Percentiles rank a stretch among this genome's conserved stretches.
Evolutionary conservation across 805 yeast genomes (phyloP).

Genomic region (Kurtzmaniella fragi): DNA sequence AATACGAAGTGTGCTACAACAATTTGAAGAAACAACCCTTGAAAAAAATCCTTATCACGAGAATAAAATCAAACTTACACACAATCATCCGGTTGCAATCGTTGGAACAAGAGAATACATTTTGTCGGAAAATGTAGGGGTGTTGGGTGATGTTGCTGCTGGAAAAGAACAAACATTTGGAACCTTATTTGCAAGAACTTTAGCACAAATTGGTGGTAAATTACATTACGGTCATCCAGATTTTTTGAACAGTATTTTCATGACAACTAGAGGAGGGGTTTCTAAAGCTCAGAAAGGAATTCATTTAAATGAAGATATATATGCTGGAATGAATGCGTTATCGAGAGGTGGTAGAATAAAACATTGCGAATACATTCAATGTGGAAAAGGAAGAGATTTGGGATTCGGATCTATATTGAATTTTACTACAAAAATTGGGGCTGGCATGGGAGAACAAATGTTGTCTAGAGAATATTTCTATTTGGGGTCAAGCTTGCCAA

Average conservation of each 20-base stretch:
- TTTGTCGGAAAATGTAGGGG: conserved; percentile 82
- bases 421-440: conserved; percentile 85
- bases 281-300: conserved; percentile 84
- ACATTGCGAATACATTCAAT: conserved; percentile 83
- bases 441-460: conserved; percentile 92
- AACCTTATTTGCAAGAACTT: conserved; percentile 76
- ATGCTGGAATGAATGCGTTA: conserved; percentile 82
- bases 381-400: conserved; percentile 88
- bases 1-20: conserved; percentile 76
- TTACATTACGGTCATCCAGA: conserved; percentile 89
- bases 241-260: conserved; percentile 67
- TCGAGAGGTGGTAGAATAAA: conserved; percentile 84
- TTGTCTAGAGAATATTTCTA: conserved; percentile 79
- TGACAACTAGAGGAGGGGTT: conserved; percentile 86
- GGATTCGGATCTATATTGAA: conserved; percentile 84
- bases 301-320: conserved; percentile 83
- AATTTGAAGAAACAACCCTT: conserved; percentile 71
- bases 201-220: conserved; percentile 81
- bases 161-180: conserved; percentile 90
- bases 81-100: conserved; percentile 65
- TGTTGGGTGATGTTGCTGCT: conserved; percentile 85
- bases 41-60: conserved; percentile 13
- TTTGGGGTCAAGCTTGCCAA: conserved; percentile 73
- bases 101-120: conserved; percentile 86
- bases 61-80: conserved; percentile 1